phyloP scores from a whole-genome alignment of 768 basidiomycete species.

The Russula emetica region DNA sequence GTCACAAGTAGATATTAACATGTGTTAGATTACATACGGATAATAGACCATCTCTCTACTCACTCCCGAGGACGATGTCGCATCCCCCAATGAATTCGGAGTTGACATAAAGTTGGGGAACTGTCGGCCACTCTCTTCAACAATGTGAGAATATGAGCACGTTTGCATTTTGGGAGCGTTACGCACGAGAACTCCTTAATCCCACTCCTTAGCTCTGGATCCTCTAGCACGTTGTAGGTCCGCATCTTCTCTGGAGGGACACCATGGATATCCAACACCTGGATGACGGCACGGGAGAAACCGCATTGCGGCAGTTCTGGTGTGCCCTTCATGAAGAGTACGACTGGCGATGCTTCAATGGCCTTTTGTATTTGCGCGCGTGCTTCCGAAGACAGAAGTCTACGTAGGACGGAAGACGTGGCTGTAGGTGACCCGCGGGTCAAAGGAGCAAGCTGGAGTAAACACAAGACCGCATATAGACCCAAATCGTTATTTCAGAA shows the following conservation, averaged over 20 bases:
- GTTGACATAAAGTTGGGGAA: constrained; percentile 91
- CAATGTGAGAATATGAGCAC: constrained; percentile 3
- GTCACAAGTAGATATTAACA: constrained; percentile 14
- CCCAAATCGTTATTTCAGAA: not conserved
- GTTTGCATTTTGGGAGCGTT: not conserved
- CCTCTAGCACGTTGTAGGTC: constrained; percentile 88
- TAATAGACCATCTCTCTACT: constrained; percentile 37
- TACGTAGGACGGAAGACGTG: constrained; percentile 34
- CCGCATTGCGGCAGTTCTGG: constrained; percentile 85
- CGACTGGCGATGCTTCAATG: constrained; percentile 70
- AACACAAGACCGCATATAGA: not conserved
- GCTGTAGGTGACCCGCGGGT: constrained; percentile 24
- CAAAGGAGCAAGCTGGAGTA: constrained; percentile 18
- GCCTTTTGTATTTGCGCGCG: constrained; percentile 67
- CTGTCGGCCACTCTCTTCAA: constrained; percentile 91
- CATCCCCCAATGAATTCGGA: constrained; percentile 97
- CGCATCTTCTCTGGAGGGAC: constrained; percentile 77
- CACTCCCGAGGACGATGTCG: constrained; percentile 88
- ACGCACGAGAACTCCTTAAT: constrained; percentile 98
- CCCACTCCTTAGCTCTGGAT: constrained; percentile 71
- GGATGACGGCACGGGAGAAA: constrained; percentile 91
- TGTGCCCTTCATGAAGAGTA: constrained; percentile 98
- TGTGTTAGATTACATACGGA: not conserved
- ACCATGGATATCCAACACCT: constrained; percentile 81
- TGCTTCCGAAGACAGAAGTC: constrained; percentile 60